Evolutionary conservation across 176 grass and related monocot species (phyloP), one percentile per base, ranked within the genome.

Genomic region (Hyparrhenia diplandra): DNA sequence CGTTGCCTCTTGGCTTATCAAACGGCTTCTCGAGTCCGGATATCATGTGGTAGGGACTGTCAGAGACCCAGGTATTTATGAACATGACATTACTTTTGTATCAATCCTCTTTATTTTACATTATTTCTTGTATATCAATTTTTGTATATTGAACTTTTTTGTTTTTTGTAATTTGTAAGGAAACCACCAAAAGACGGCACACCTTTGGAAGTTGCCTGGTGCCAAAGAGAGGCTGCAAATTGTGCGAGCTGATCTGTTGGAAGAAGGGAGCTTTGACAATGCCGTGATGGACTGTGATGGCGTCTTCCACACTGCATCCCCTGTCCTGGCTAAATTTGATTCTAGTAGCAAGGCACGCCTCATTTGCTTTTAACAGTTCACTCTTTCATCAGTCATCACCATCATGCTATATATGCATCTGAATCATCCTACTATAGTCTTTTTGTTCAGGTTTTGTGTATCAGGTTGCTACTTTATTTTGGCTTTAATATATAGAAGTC

Each of bases 1-100:
- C 59, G 30, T 94, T 83, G 94, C 92, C 63, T 94, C 94, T 61
- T 94, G 92, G 91, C 92, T 97, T 73, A 84, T 94, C 72, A 94
- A 87, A 17, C 66, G 64, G 57, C 92, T 97, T 21, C 94, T 97
- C 4, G 85, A 94, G 46, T 69, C 83, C 4, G 92, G 92, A 45
- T 94, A 94, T 83, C 83, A 87, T 83, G 94, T 97, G 32, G 23
- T 82, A 54, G 94, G 91, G 71, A 97, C 94, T 29, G 89, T 94
- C 49, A 92, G 91, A 84, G 85, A 97, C 78, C 76, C 89, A 90
- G 85, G 94, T 94, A 67, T 49, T 67, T 27, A 18, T 16, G 24
- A 35, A 61, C 3, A 41, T 20, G 10, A 30, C 14, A 61, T 35
- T 69, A 16, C 49, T 69, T 80, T 65, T 45, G 6, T 10, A 42